These are phyloP conservation scores for Trifolium pratense DNA, from an alignment of 306 rosid species.

Conservation along the genomic window DNA sequence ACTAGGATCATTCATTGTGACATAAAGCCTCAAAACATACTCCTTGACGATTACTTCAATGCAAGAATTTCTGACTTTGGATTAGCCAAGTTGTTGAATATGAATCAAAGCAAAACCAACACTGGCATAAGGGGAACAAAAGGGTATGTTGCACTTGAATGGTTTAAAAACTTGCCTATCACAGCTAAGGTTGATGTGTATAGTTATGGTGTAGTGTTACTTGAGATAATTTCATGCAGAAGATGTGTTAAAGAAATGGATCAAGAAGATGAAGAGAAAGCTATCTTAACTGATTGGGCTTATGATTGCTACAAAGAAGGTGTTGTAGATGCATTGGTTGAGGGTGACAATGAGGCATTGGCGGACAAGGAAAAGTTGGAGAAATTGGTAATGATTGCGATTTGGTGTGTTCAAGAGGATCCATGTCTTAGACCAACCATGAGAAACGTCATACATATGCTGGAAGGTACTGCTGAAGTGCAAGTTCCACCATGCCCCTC, in stretches of 20 bases:
- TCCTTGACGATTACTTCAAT: no score
- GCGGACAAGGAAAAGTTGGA: conserved; percentile 29
- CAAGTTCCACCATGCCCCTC: conserved; percentile 40
- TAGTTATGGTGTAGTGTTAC: no score
- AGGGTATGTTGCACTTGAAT: no score
- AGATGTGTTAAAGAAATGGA: conserved; percentile 35
- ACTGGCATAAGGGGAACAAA: no score
- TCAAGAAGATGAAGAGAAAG: conserved; percentile 38
- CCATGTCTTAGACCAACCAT: conserved; percentile 47
- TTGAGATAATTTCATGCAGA: conserved; percentile 41
- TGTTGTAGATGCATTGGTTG: conserved; percentile 39
- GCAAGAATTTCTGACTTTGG: no score
- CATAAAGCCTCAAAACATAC: no score
- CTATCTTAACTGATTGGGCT: conserved; percentile 31
- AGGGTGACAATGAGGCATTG: conserved; percentile 44
- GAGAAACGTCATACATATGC: conserved; percentile 44
- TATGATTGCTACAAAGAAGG: conserved; percentile 40
- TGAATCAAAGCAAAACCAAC: no score
- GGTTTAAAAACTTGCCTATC: no score
- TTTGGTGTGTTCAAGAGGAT: conserved; percentile 44
- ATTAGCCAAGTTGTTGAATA: no score
- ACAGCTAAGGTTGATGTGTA: no score
- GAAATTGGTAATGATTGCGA: not conserved
- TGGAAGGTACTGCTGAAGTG: conserved; percentile 51
- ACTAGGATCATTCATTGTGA: no score